Evolutionary conservation across 345 rosid species (phyloP).

Genomic region (Rhodomyrtus tomentosa): DNA sequence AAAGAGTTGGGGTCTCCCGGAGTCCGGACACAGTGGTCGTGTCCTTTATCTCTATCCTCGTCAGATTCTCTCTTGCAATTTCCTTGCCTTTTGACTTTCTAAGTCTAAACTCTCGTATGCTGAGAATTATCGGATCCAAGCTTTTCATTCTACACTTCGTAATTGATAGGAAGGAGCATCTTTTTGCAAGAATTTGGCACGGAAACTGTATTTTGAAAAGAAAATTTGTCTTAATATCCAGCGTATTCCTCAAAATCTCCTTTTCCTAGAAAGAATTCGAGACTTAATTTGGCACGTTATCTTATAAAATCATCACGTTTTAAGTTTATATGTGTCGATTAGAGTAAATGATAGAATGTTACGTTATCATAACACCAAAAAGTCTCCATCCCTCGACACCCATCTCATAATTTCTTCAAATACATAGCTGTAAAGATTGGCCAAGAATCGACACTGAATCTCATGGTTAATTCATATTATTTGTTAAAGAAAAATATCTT

Average conservation of each 20-base stretch:
- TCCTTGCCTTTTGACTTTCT: background rate
- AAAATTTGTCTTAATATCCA: background rate
- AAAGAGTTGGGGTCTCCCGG: background rate
- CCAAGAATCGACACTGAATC: background rate
- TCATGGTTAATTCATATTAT: background rate
- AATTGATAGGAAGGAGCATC: background rate
- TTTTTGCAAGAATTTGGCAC: background rate
- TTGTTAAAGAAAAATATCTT: background rate
- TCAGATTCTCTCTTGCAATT: background rate
- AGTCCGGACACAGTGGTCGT: background rate
- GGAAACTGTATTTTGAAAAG: background rate
- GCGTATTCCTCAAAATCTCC: background rate
- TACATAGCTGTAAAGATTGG: background rate
- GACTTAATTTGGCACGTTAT: rapidly evolving
- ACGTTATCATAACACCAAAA: background rate
- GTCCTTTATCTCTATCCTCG: background rate
- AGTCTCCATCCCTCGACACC: rapidly evolving
- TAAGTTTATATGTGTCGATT: background rate
- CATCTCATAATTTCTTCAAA: background rate
- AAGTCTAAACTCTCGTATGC: background rate
- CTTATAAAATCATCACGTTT: background rate
- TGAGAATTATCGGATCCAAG: background rate
- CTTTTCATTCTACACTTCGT: background rate
- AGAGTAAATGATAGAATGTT: background rate
- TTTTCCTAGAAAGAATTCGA: background rate